phyloP scores from a whole-genome alignment of 1,284 basidiomycete genomes.

The Marasmius sp. region DNA sequence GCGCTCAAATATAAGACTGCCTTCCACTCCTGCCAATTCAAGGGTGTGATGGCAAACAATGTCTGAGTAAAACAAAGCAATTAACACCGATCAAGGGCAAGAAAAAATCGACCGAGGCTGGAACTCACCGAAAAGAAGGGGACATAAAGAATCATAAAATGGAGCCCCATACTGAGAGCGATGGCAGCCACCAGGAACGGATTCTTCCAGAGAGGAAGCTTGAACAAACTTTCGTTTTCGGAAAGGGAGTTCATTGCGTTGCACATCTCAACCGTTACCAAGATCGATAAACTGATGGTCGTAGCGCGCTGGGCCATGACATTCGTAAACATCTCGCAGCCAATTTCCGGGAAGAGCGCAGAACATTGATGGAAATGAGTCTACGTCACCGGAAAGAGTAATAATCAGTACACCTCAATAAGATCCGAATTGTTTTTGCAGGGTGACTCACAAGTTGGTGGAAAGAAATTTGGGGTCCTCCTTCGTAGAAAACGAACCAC shows the following conservation, averaged over 20 bases:
- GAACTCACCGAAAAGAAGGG: conserved; percentile 85
- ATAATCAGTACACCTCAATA: background rate
- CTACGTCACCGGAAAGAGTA: conserved; percentile 37
- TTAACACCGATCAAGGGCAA: conserved; percentile 6
- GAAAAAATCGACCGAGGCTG: background rate
- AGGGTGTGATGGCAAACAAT: conserved; percentile 89
- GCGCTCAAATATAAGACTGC: conserved; percentile 89
- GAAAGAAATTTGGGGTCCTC: conserved; percentile 92
- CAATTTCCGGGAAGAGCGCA: conserved; percentile 80
- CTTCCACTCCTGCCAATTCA: conserved; percentile 93
- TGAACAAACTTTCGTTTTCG: conserved; percentile 94
- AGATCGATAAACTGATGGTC: conserved; percentile 93
- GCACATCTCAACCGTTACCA: conserved; percentile 97
- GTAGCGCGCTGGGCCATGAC: conserved; percentile 84
- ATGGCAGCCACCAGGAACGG: conserved; percentile 89
- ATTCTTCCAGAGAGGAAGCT: conserved; percentile 92
- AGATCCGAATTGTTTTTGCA: background rate
- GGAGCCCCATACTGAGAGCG: conserved; percentile 85
- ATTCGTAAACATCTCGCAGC: conserved; percentile 93
- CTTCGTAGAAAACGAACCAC: conserved; percentile 95
- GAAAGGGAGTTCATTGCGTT: conserved; percentile 98
- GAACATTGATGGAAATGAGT: conserved; percentile 95
- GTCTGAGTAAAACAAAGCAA: conserved; percentile 40
- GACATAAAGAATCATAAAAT: conserved; percentile 93
- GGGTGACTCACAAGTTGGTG: conserved; percentile 77